Conservation (phyloP, 2,329 filamentous ascomycete genomes). For the Nothophoma quercina region DNA sequence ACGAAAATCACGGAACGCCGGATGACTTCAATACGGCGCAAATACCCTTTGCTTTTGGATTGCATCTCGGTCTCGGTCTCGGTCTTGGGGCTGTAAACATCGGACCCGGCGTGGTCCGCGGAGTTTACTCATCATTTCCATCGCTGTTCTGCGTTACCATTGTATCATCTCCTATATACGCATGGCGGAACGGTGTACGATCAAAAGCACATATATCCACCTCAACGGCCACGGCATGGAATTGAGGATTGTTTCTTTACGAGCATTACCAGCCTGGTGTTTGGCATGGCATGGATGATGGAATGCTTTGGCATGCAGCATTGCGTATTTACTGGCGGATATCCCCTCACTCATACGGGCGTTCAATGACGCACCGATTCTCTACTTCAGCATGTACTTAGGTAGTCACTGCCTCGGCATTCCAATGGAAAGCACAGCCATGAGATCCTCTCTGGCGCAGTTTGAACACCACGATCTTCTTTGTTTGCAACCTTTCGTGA, state of each 20-base stretch:
- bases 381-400: conserved; percentile 29
- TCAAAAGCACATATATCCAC: conserved; percentile 41
- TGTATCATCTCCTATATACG: conserved; percentile 34
- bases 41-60: conserved; percentile 30
- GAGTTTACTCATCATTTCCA: conserved; percentile 12
- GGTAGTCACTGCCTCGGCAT: conserved; percentile 27
- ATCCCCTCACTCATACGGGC: conserved; percentile 31
- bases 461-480: conserved; percentile 10
- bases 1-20: conserved; percentile 27
- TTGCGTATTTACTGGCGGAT: conserved; percentile 25
- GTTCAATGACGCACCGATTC: conserved; percentile 24
- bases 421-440: conserved; percentile 31
- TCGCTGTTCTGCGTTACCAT: conserved; percentile 27
- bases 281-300: conserved; percentile 20
- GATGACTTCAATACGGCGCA: conserved; percentile 18
- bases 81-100: conserved; percentile 7
- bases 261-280: conserved; percentile 32
- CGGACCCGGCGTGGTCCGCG: conserved; percentile 15
- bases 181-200: conserved; percentile 36
- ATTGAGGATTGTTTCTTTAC: conserved; percentile 18
- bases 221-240: conserved; percentile 12
- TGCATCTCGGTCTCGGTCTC: conserved; percentile 26
- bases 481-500: conserved; percentile 8
- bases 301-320: conserved; percentile 20
- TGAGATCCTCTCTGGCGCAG: conserved; percentile 28